Conservation (phyloP, 495 filamentous ascomycete species). For the Xylaria cubensis region DNA sequence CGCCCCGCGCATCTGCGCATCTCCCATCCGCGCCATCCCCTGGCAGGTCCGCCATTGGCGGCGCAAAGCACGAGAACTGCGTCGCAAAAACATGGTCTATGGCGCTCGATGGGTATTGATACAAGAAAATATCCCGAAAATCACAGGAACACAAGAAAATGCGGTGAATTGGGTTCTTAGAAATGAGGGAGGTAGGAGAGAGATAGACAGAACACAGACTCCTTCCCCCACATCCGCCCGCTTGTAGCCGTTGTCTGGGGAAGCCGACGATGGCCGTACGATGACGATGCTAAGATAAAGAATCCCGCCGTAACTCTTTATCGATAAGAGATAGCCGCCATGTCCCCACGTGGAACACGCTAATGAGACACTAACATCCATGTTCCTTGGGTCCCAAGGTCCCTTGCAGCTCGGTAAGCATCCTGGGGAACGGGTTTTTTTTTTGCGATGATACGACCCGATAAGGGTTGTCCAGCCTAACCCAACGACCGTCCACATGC, state of each 20-base stretch:
- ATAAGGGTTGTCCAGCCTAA: constrained; percentile 9
- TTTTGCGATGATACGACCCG: constrained; percentile 24
- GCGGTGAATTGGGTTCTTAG: constrained; percentile 25
- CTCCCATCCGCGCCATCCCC: constrained; percentile 41
- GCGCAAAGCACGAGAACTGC: constrained; percentile 49
- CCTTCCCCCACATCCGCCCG: constrained; percentile 40
- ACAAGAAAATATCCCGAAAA: constrained; percentile 11
- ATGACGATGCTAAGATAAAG: neutral
- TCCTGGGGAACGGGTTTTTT: constrained; percentile 15
- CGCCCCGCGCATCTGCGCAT: constrained; percentile 34
- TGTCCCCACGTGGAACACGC: neutral
- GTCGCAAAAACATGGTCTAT: constrained; percentile 53
- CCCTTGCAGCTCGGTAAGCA: constrained; percentile 28
- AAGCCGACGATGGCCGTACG: constrained; percentile 39
- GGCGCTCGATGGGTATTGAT: constrained; percentile 19
- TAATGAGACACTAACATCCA: constrained; percentile 16
- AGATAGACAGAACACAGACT: constrained; percentile 20
- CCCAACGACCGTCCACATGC: constrained; percentile 13
- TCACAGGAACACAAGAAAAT: constrained; percentile 25
- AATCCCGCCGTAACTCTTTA: neutral
- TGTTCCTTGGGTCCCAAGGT: neutral
- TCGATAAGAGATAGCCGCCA: constrained; percentile 16
- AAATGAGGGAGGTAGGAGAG: constrained; percentile 31
- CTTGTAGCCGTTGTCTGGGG: constrained; percentile 42
- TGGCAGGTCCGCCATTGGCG: constrained; percentile 50